Evolutionary conservation across 1,284 basidiomycete genomes (phyloP).

Genomic region (Apiotrichum domesticum): DNA sequence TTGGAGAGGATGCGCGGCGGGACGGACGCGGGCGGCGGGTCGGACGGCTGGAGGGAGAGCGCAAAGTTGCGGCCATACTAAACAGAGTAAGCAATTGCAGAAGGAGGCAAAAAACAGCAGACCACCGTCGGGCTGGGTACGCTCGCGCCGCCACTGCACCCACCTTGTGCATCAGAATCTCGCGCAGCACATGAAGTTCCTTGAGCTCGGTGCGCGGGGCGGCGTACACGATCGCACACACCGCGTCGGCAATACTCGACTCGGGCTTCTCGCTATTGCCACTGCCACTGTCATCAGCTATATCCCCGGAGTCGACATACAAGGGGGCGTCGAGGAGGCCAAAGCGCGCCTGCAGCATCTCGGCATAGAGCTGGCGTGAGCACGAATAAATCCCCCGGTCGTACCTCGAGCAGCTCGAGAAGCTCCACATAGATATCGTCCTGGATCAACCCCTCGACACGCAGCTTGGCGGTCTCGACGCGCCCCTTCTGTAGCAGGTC

Average conservation of each 20-base stretch:
- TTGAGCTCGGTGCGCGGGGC: constrained; percentile 85
- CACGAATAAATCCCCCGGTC: no score
- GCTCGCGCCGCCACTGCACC: constrained; percentile 7
- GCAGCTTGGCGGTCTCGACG: constrained; percentile 42
- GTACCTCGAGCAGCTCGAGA: constrained; percentile 74
- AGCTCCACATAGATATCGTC: constrained; percentile 58
- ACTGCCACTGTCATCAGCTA: constrained; percentile 4
- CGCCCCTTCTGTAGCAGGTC: constrained; percentile 43
- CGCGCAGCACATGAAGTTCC: constrained; percentile 85
- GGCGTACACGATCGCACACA: constrained; percentile 76
- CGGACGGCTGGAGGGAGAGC: constrained; percentile 45
- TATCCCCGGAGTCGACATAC: constrained; percentile 14
- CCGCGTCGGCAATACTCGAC: constrained; percentile 64
- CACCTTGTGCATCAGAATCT: constrained; percentile 81
- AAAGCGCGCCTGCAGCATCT: constrained; percentile 86
- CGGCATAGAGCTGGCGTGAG: constrained; percentile 63
- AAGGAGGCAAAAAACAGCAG: background rate
- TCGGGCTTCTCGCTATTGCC: constrained; percentile 75
- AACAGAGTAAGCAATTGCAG: background rate
- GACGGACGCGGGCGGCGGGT: constrained; percentile 50
- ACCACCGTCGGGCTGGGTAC: background rate
- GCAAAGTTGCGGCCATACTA: constrained; percentile 44
- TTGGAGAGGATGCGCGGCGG: constrained; percentile 55
- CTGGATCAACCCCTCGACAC: constrained; percentile 45
- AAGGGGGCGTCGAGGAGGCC: constrained; percentile 64